phyloP scores from a whole-genome alignment of 2,329 filamentous ascomycete species.

The Elsinoe arachidis region DNA sequence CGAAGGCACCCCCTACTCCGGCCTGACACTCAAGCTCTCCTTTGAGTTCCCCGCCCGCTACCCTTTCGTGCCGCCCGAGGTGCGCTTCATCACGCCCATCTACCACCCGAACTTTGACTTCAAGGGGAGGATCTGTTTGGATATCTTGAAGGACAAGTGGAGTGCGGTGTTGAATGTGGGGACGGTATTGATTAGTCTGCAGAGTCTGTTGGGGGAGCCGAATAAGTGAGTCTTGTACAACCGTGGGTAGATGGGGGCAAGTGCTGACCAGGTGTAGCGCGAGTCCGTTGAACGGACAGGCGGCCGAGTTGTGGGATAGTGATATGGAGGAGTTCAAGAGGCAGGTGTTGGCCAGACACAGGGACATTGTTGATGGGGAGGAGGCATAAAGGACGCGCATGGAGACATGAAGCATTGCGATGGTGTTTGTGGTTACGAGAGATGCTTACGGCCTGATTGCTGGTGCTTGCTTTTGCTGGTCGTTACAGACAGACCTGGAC shows the following conservation, averaged over 20 bases:
- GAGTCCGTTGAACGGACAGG: constrained; percentile 90
- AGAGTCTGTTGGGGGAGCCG: constrained; percentile 90
- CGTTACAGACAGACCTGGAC: not conserved
- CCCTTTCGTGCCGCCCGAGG: constrained; percentile 80
- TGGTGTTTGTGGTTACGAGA: constrained; percentile 5
- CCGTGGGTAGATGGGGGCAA: not conserved
- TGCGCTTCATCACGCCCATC: constrained; percentile 96
- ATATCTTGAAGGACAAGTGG: constrained; percentile 99
- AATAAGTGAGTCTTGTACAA: constrained; percentile 68
- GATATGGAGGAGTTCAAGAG: constrained; percentile 80
- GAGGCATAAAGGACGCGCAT: constrained; percentile 11
- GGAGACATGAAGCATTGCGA: constrained; percentile 17
- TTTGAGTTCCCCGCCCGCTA: constrained; percentile 90
- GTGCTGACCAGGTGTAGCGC: constrained; percentile 47
- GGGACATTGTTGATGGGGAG: constrained; percentile 44
- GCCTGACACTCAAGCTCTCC: constrained; percentile 81
- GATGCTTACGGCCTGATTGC: not conserved
- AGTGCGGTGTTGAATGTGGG: constrained; percentile 95
- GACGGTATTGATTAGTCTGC: constrained; percentile 83
- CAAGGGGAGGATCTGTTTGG: constrained; percentile 89
- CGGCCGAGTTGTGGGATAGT: constrained; percentile 90
- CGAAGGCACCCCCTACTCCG: constrained; percentile 80
- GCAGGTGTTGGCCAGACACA: constrained; percentile 55
- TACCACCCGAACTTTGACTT: constrained; percentile 99
- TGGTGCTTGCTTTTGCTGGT: not conserved